Evolutionary conservation across 768 basidiomycete species (phyloP).

Genomic region (Kwoniella pini): DNA sequence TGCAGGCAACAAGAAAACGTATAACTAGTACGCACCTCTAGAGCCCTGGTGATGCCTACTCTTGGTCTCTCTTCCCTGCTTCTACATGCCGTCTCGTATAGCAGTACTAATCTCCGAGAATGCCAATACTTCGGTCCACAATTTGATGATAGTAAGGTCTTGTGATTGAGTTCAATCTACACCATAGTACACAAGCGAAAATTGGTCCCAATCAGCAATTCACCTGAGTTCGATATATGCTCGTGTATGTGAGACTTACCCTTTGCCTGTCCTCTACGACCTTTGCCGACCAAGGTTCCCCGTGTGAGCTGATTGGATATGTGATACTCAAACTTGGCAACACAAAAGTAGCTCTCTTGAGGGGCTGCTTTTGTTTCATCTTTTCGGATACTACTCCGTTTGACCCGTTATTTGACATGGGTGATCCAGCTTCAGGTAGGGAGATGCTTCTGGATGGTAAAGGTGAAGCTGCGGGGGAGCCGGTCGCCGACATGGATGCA

Average conservation of each 20-base stretch:
- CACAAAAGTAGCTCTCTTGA: constrained; percentile 89
- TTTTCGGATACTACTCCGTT: constrained; percentile 30
- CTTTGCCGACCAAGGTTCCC: constrained; percentile 77
- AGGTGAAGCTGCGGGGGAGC: constrained; percentile 16
- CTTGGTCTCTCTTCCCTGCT: constrained; percentile 53
- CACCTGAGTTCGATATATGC: too few species aligned
- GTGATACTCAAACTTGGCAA: constrained; percentile 80
- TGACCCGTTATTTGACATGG: constrained; percentile 2
- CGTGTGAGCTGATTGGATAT: constrained; percentile 82
- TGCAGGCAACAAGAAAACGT: too few species aligned
- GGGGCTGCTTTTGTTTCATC: constrained; percentile 58
- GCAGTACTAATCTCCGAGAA: constrained; percentile 75
- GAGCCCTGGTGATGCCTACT: constrained; percentile 41
- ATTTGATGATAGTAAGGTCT: constrained; percentile 22
- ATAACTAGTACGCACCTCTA: constrained; percentile 40
- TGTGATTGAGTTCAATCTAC: constrained; percentile 45
- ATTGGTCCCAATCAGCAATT: not conserved
- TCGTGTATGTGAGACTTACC: constrained; percentile 59
- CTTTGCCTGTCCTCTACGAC: constrained; percentile 77
- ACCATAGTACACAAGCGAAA: not conserved
- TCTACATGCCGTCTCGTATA: constrained; percentile 64
- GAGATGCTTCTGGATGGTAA: constrained; percentile 18
- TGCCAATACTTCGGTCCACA: constrained; percentile 75
- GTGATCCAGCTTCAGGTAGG: constrained; percentile 20
- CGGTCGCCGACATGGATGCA: not conserved